Base-by-base conservation (phyloP, 2,329 filamentous ascomycete species). In the Ophiocordyceps camponoti-saundersi region DNA sequence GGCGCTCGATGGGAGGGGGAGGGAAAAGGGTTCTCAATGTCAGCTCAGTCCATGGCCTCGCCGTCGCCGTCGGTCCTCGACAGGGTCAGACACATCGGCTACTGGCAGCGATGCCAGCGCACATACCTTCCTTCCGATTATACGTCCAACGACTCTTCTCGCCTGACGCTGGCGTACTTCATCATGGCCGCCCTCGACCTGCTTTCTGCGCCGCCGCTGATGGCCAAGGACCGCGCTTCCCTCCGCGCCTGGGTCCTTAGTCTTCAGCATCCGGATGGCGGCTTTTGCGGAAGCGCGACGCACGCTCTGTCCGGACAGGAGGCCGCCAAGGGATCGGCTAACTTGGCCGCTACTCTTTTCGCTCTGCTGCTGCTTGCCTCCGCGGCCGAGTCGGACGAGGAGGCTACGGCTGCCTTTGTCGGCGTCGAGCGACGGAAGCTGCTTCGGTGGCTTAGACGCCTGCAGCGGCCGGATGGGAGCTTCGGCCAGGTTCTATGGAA, bases 151-250 rank as follows among this genome's bases (percentile, higher is more conserved):
- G 92, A 98, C 67, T 87, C 87, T 54, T 90, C 82, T 57, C 88
- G 92, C 56, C 83, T 96, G 69, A 84, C 83, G 6, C 78, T 96
- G 47, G 88, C 80, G 53, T 94, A 82, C 69, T 95, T 98, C 69
- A 89, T 83, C 53, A 68, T 96, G 56, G 82, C 86, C 8, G 86
- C 87, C 1, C 72, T 95, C 44, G 87, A 95, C 59, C 67, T 96
- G 1, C 78, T 98, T 29, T 79, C 76, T 13, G 71, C 73, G 2
- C 68, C 86, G 40, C 60, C 86, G 39, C 60, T 76, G n/a, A 59
- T 67, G 1, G 40, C 66, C 1, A 53, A 60, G 11, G 69, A 73
- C 44, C 68, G 72, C 44, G 54, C 57, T 6, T 57, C 58, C 3
- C 64, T 78, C 43, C 70, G 73, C n/a, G 66, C 78, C 50, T 96